Percentiles rank a stretch among this genome's conserved stretches.
Evolutionary conservation across 169 alveolate species (phyloP).

Genomic region (Babesia bigemina): DNA sequence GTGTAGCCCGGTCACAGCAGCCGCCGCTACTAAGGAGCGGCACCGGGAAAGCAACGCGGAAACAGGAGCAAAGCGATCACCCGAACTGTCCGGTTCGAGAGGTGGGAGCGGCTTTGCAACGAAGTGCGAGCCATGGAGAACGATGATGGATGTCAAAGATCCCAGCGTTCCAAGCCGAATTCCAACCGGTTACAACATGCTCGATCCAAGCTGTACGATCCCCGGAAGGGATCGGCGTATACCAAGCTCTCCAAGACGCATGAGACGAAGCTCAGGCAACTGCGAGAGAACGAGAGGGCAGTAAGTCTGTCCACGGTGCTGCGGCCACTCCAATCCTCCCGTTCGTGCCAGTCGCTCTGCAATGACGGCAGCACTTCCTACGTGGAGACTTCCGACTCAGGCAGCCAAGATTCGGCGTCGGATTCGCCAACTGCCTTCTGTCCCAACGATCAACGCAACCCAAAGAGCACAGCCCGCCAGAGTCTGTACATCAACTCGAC

Average conservation of each 20-base stretch:
- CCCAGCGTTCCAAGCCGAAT: background rate
- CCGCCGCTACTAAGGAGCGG: no score
- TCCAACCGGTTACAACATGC: background rate
- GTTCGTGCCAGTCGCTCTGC: background rate
- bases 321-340: background rate
- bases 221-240: constrained; percentile 32
- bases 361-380: constrained; percentile 12
- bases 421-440: background rate
- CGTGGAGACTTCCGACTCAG: constrained; percentile 8
- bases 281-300: background rate
- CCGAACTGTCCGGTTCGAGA: no score
- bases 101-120: background rate
- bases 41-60: no score
- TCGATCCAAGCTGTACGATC: constrained; percentile 26
- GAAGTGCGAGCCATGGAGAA: constrained; percentile 10
- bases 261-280: constrained; percentile 9
- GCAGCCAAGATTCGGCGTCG: constrained; percentile 9
- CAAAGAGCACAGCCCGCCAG: background rate
- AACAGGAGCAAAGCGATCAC: no score
- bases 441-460: background rate
- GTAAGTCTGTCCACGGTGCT: background rate
- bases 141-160: background rate
- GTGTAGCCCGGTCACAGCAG: no score
- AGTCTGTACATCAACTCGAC: background rate
- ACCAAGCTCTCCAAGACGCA: constrained; percentile 22